Conservation (phyloP, 1,284 basidiomycete species). For the Tilletia walkeri region DNA sequence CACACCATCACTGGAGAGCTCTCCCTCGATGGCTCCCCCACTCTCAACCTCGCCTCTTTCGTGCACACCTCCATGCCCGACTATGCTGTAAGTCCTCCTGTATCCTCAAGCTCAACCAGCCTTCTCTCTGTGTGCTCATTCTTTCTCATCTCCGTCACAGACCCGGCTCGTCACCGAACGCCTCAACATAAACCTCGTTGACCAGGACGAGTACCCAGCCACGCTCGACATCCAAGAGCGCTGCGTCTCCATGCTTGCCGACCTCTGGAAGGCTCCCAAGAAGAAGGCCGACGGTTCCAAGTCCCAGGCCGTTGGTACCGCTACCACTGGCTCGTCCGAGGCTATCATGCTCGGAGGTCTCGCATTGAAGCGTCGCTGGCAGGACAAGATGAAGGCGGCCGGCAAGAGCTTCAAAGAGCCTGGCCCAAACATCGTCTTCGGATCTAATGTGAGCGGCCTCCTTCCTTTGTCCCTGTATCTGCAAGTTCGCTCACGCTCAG, state of each 20-base stretch:
- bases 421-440: conserved; percentile 73
- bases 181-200: conserved; percentile 68
- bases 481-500: too few relatives aligned
- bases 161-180: conserved; percentile 59
- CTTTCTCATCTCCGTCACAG: conserved; percentile 1
- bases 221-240: conserved; percentile 52
- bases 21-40: conserved; percentile 59
- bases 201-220: conserved; percentile 82
- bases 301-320: conserved; percentile 62
- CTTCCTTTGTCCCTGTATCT: too few relatives aligned
- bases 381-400: conserved; percentile 76
- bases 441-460: conserved; percentile 64
- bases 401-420: conserved; percentile 60
- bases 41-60: conserved; percentile 73
- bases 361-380: conserved; percentile 93
- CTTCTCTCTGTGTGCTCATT: conserved; percentile 62
- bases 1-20: conserved; percentile 27
- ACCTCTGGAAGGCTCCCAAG: conserved; percentile 75
- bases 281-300: conserved; percentile 58
- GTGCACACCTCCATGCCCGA: conserved; percentile 64
- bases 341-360: conserved; percentile 85
- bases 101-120: conserved; percentile 33
- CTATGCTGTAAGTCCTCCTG: conserved; percentile 23
- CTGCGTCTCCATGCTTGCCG: conserved; percentile 77
- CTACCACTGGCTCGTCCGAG: conserved; percentile 90